Evolutionary conservation across 768 basidiomycete species (phyloP), one percentile per base, ranked within the genome.

Genomic region (Tricholoma terreum): DNA sequence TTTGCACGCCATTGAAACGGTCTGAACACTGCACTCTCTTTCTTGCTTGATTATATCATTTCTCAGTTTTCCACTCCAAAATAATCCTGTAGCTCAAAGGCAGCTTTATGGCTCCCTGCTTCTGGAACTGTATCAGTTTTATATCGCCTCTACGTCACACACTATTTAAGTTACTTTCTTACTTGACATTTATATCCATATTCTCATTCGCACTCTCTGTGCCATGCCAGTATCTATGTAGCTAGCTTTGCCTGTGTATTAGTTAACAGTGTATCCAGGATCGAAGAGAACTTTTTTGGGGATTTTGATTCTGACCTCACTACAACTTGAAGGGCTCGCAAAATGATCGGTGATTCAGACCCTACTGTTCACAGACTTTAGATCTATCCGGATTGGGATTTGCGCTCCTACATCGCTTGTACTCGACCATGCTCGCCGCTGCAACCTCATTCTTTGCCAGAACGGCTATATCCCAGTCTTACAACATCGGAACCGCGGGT

Each of bases 381-480:
- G 24, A 35, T 35, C 12, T 35, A 35, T 35, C 34, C 34, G 34
- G 34, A 35, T 35, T 35, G 12, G 34, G 34, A 35, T 35, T 14
- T 35, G 8, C 22, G 1, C 27, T n/a, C 27, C 9, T n/a, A 22
- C 42, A 9, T 8, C 6, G n/a, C n/a, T n/a, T n/a, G 11, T 11
- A 46, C 22, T 3, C 22, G n/a, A 49, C 17, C 51, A 89, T 93
- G 87, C 75, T 93, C 55, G 90, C 90, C 30, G 91, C 86, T 8
- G 92, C 92, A 22, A 84, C 86, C 3, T 91, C 90, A 10, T 89
- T 93, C 75, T 91, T 94, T 68, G 82, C 82, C 33, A 80, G 92
- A 17, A 89, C 90, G 6, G 84, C 84, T 46, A 91, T 94, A 58
- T 88, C 86, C 3, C 88, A 91, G 71, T 86, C 84, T 6, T 94